Evolutionary conservation across 768 basidiomycete genomes (phyloP).

Genomic region (Collybia sordida): DNA sequence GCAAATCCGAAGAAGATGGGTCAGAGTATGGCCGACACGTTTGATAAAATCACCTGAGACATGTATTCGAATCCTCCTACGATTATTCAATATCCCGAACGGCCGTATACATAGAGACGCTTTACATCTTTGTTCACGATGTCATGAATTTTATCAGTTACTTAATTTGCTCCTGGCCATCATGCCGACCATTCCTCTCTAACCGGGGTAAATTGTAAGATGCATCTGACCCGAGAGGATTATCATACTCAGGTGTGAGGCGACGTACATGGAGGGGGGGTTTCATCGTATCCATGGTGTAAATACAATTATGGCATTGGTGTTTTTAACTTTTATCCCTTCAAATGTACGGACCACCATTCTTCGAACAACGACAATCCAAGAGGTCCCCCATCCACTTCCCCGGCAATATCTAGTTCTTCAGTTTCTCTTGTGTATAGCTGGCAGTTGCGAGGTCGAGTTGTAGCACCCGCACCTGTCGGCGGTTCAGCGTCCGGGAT

Average conservation of each 20-base stretch:
- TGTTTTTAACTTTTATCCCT: background rate
- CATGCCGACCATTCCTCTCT: background rate
- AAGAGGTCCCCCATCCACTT: conserved; percentile 46
- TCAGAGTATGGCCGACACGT: conserved; percentile 12
- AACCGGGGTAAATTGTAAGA: background rate
- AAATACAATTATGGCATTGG: too few species aligned
- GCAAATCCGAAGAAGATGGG: conserved; percentile 5
- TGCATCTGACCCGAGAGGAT: background rate
- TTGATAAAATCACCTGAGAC: conserved; percentile 6
- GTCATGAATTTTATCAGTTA: too few species aligned
- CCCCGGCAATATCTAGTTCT: conserved; percentile 43
- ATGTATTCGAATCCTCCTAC: background rate
- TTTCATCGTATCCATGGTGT: too few species aligned
- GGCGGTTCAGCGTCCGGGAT: conserved; percentile 70
- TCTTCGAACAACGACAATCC: conserved; percentile 72
- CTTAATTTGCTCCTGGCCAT: too few species aligned
- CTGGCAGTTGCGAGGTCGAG: conserved; percentile 79
- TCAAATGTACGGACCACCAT: conserved; percentile 74
- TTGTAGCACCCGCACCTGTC: conserved; percentile 60
- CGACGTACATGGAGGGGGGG: too few species aligned
- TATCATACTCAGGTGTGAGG: too few species aligned
- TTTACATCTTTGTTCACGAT: background rate
- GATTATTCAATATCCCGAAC: background rate
- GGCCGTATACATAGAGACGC: background rate
- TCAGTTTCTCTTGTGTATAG: conserved; percentile 78